phyloP scores from a whole-genome alignment of 208 protist genomes.

The Wallacemonas sp. region DNA sequence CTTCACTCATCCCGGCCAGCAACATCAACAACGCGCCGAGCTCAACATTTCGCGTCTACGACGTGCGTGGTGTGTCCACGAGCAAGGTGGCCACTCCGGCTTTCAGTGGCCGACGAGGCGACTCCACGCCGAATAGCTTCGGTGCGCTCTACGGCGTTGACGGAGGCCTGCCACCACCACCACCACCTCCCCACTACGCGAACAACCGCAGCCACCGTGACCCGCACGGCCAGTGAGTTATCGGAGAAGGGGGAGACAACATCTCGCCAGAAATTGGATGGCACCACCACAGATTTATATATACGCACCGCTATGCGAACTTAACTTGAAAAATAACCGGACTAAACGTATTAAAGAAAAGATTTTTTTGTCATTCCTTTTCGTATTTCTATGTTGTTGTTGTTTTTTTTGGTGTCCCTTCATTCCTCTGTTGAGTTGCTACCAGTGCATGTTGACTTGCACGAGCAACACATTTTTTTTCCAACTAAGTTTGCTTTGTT shows the following conservation, averaged over 20 bases:
- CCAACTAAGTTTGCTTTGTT: too few species aligned
- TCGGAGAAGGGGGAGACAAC: not conserved
- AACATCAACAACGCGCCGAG: constrained; percentile 17
- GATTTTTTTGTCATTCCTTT: constrained; percentile 9
- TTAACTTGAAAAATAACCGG: not conserved
- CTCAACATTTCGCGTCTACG: constrained; percentile 45
- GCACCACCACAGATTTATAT: not conserved
- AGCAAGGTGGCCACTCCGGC: constrained; percentile 9
- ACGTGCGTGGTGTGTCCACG: constrained; percentile 26
- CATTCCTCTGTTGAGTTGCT: too few species aligned
- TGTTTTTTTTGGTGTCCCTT: not conserved
- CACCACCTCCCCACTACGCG: not conserved
- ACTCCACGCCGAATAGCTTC: constrained; percentile 15
- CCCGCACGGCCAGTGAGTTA: not conserved
- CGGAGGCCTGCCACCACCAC: constrained; percentile 17
- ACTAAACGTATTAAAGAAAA: constrained; percentile 4
- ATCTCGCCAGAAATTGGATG: constrained; percentile 1
- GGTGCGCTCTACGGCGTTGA: constrained; percentile 5
- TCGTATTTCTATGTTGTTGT: not conserved
- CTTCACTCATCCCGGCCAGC: not conserved
- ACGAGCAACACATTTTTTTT: too few species aligned
- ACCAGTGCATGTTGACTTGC: too few species aligned
- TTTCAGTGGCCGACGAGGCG: constrained; percentile 8
- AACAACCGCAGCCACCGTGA: constrained; percentile 7
- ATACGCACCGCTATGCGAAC: not conserved